A percentile compares a stretch with the other conserved stretches of the same genome.
Evolutionary conservation across 1,284 basidiomycete genomes (phyloP).

Genomic region (Lignosus rhinocerotis): DNA sequence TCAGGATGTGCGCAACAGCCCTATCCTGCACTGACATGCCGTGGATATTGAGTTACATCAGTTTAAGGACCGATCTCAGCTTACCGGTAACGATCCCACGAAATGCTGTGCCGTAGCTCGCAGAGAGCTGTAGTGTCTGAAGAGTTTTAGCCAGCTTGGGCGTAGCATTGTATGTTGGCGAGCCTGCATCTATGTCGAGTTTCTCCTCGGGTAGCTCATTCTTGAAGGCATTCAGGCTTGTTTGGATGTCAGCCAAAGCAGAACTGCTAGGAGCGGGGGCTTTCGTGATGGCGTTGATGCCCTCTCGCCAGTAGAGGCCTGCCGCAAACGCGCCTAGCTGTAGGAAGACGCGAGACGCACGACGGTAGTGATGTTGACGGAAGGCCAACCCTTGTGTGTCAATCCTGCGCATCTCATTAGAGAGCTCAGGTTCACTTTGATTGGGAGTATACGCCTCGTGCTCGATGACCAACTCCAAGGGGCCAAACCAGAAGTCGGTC

Average conservation of each 20-base stretch:
- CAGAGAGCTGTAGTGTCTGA: slow-evolving; percentile 55
- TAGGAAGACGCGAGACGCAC: slow-evolving; percentile 44
- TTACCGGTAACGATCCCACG: slow-evolving; percentile 67
- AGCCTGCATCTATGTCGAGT: slow-evolving; percentile 56
- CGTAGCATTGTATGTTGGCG: slow-evolving; percentile 60
- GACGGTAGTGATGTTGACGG: slow-evolving; percentile 43
- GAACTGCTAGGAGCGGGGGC: not conserved
- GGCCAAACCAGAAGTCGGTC: slow-evolving; percentile 22
- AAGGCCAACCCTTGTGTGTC: slow-evolving; percentile 40
- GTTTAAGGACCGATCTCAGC: slow-evolving; percentile 6
- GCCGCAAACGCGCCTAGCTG: slow-evolving; percentile 65
- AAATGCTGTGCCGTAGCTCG: slow-evolving; percentile 52
- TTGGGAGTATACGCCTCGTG: slow-evolving; percentile 35
- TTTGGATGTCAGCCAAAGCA: not conserved
- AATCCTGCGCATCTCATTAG: slow-evolving; percentile 36
- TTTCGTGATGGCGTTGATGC: slow-evolving; percentile 35
- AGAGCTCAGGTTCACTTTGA: slow-evolving; percentile 33
- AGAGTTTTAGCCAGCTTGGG: slow-evolving; percentile 63
- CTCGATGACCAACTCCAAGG: slow-evolving; percentile 47
- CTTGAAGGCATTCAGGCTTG: slow-evolving; percentile 41
- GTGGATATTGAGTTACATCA: not conserved
- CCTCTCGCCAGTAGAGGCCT: slow-evolving; percentile 63
- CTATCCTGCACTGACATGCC: slow-evolving; percentile 43
- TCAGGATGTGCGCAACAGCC: slow-evolving; percentile 45
- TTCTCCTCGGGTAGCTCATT: slow-evolving; percentile 59